Percentiles rank a stretch among this genome's conserved stretches.
phyloP scores from a whole-genome alignment of 352 stramenopile genomes.

The Phytopythium sindhum region DNA sequence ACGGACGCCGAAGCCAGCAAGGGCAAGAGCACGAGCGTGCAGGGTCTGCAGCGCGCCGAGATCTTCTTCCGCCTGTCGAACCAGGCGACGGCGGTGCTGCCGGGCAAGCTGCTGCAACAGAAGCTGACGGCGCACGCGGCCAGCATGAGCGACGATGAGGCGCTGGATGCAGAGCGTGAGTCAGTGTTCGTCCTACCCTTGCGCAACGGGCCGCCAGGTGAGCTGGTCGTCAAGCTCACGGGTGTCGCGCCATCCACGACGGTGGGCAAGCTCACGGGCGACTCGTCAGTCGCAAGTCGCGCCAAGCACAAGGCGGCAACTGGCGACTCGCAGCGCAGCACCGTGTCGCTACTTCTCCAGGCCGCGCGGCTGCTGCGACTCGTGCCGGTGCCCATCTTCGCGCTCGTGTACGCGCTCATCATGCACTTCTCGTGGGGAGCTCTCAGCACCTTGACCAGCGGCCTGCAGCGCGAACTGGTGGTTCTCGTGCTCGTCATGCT shows the following conservation, averaged over 20 bases:
- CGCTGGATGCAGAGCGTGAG: conserved; percentile 28
- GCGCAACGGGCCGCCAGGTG: conserved; percentile 43
- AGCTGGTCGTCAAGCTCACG: conserved; percentile 59
- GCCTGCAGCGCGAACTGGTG: conserved; percentile 46
- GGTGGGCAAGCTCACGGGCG: conserved; percentile 37
- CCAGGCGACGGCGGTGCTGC: conserved; percentile 41
- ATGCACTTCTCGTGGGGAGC: conserved; percentile 56
- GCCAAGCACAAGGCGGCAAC: conserved; percentile 7
- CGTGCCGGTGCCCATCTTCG: conserved; percentile 65
- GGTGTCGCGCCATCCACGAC: conserved; percentile 45
- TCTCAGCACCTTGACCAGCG: conserved; percentile 35
- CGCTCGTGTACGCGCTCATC: conserved; percentile 64
- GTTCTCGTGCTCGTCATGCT: conserved; percentile 58
- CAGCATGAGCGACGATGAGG: conserved; percentile 7
- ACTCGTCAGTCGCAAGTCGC: conserved; percentile 12
- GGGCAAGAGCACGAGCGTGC: conserved; percentile 17
- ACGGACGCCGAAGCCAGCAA: conserved; percentile 6
- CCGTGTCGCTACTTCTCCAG: conserved; percentile 29
- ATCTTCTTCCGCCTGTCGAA: conserved; percentile 76
- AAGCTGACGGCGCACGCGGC: conserved; percentile 56
- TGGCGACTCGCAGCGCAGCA: background rate
- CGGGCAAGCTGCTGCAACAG: conserved; percentile 43
- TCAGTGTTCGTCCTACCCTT: conserved; percentile 62
- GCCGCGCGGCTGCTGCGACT: conserved; percentile 35
- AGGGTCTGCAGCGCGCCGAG: conserved; percentile 40